Percentiles rank a stretch among this genome's conserved stretches.
These are phyloP conservation scores for Talaromyces sp. DNA, from an alignment of 2,329 filamentous ascomycete genomes.

Conservation along the genomic window DNA sequence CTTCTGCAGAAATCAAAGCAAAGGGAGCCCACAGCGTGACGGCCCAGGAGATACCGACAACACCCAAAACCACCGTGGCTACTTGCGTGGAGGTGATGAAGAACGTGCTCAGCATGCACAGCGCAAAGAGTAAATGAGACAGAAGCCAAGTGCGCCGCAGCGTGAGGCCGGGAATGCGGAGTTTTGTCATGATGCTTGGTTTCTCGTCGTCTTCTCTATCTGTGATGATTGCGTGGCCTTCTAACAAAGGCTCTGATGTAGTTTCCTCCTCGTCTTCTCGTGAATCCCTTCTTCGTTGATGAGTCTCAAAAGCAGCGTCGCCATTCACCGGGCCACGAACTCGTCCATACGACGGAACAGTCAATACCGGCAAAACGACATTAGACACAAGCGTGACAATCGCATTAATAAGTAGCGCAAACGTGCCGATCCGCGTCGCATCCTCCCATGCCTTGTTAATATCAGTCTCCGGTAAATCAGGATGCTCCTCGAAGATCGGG, in stretches of 20 bases:
- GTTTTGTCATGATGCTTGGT: constrained; percentile 46
- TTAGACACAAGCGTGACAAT: constrained; percentile 77
- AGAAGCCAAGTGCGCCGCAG: constrained; percentile 82
- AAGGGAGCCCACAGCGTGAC: constrained; percentile 92
- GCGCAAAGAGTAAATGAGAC: constrained; percentile 76
- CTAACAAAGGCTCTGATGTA: constrained; percentile 24
- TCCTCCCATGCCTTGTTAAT: constrained; percentile 76
- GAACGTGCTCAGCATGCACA: constrained; percentile 76
- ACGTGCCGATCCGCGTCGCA: constrained; percentile 80
- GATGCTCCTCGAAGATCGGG: constrained; percentile 69
- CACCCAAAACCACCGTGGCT: constrained; percentile 70
- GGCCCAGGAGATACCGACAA: constrained; percentile 88
- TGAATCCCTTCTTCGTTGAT: constrained; percentile 9
- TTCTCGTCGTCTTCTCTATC: constrained; percentile 11
- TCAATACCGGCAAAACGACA: constrained; percentile 76
- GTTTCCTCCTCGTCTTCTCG: constrained; percentile 23
- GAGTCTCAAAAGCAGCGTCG: neutral
- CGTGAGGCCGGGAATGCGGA: constrained; percentile 77
- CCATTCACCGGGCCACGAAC: constrained; percentile 9
- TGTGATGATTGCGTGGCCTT: constrained; percentile 11
- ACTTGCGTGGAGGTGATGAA: constrained; percentile 65
- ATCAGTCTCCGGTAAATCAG: constrained; percentile 68
- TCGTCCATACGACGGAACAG: constrained; percentile 66
- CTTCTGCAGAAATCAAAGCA: constrained; percentile 89
- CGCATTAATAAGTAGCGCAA: constrained; percentile 83